These are phyloP conservation scores for Cyclotella choctawhatcheeana DNA, from an alignment of 108 stramenopile genomes.

Conservation along the genomic window DNA sequence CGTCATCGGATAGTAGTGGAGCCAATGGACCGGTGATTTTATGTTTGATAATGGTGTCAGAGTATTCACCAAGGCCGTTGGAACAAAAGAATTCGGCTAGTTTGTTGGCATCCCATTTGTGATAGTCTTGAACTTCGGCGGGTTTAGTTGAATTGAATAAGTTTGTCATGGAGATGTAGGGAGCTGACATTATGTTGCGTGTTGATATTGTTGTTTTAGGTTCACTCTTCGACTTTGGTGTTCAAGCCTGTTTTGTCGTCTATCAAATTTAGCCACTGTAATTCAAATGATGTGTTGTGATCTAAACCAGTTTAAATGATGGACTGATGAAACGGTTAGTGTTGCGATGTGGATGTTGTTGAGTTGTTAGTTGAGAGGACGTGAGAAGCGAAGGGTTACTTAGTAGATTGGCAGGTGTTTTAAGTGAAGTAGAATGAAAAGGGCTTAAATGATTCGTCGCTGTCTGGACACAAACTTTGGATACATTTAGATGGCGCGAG, in stretches of 20 bases:
- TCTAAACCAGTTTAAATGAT: too few relatives aligned
- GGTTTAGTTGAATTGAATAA: not conserved
- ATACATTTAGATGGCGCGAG: not conserved
- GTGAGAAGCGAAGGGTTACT: too few relatives aligned
- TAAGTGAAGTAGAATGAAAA: too few relatives aligned
- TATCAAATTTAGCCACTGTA: too few relatives aligned
- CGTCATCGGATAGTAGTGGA: constrained; percentile 42
- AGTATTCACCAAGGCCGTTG: constrained; percentile 47
- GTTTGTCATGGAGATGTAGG: not conserved
- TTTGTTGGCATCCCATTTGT: not conserved
- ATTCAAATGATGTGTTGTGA: too few relatives aligned
- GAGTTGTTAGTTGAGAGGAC: too few relatives aligned
- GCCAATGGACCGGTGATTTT: constrained; percentile 58
- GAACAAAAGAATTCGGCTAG: constrained; percentile 3
- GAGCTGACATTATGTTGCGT: not conserved
- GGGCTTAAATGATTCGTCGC: not conserved
- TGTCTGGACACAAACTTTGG: not conserved
- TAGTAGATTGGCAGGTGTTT: not conserved
- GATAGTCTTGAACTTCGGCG: constrained; percentile 4
- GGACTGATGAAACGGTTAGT: too few relatives aligned
- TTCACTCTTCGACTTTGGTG: not conserved
- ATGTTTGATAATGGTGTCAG: constrained; percentile 35
- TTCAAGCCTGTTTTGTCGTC: not conserved
- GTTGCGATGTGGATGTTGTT: too few relatives aligned
- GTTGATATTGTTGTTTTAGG: not conserved